A percentile compares a stretch with the other conserved stretches of the same genome.
Conservation (phyloP, 495 filamentous ascomycete genomes). For the Clohesyomyces aquaticus region DNA sequence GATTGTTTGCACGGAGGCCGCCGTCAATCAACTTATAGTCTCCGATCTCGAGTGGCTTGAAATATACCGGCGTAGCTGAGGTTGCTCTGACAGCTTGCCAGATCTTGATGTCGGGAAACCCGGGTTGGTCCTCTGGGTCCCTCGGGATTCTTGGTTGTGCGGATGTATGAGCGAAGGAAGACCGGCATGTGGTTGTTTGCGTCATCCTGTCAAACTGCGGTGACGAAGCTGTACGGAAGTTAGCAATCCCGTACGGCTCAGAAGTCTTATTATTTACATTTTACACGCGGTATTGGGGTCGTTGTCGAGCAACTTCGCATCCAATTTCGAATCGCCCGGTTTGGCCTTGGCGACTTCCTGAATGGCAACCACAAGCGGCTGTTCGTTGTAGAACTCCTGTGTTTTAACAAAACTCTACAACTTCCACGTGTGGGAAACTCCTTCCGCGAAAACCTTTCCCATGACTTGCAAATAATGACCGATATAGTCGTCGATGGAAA, state of each 20-base stretch:
- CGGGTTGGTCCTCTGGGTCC: neutral
- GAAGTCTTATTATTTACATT: neutral
- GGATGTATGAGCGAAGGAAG: constrained; percentile 4
- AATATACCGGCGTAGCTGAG: constrained; percentile 9
- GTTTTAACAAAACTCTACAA: neutral
- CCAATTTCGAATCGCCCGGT: neutral
- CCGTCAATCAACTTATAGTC: constrained; percentile 50
- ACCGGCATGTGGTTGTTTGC: constrained; percentile 1
- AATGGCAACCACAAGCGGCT: neutral
- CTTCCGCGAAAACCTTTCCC: constrained; percentile 2
- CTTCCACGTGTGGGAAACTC: constrained; percentile 8
- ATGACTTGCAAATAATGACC: neutral
- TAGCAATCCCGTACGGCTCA: neutral
- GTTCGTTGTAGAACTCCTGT: neutral
- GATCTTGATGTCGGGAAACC: constrained; percentile 36
- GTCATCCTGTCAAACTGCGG: neutral
- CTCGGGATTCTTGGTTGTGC: neutral
- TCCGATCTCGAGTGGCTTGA: constrained; percentile 11
- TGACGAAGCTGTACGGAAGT: neutral
- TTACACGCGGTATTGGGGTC: neutral
- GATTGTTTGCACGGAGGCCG: constrained; percentile 52
- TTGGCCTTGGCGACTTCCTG: neutral
- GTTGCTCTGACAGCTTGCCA: constrained; percentile 50
- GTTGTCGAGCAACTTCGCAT: neutral
- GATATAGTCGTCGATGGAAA: constrained; percentile 20